Evolutionary conservation across 2,329 filamentous ascomycete species (phyloP).

Genomic region (Truncatella angustata): DNA sequence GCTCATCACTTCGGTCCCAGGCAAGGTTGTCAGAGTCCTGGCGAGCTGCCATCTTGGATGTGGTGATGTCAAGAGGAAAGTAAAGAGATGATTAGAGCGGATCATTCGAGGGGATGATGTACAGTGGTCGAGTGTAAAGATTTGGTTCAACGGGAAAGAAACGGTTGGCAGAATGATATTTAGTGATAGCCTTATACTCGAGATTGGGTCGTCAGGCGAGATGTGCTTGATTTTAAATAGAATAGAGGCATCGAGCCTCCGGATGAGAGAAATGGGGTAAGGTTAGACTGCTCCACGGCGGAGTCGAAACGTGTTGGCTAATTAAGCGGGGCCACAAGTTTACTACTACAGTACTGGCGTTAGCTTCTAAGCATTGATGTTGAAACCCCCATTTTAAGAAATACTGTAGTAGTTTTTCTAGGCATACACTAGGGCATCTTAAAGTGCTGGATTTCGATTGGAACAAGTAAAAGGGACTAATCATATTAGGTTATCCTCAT

Average conservation of each 20-base stretch:
- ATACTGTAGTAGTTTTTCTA: too few species aligned
- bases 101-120: too few species aligned
- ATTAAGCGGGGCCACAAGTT: too few species aligned
- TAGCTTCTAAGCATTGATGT: too few species aligned
- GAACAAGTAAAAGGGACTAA: too few species aligned
- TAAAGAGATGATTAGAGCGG: too few species aligned
- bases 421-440: too few species aligned
- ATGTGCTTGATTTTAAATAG: too few species aligned
- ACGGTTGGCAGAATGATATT: neutral
- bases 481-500: too few species aligned
- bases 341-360: too few species aligned
- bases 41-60: slow-evolving; percentile 21
- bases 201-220: neutral
- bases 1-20: slow-evolving; percentile 27
- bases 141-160: neutral
- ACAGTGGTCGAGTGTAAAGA: neutral
- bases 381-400: too few species aligned
- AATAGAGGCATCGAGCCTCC: neutral
- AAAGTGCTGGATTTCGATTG: too few species aligned
- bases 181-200: neutral
- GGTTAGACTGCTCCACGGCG: neutral
- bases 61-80: neutral
- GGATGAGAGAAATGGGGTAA: neutral
- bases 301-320: neutral
- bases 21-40: slow-evolving; percentile 28